Evolutionary conservation across 441 rosid species (phyloP), one percentile per base, ranked within the genome.

Genomic region (Biscutella laevigata): DNA sequence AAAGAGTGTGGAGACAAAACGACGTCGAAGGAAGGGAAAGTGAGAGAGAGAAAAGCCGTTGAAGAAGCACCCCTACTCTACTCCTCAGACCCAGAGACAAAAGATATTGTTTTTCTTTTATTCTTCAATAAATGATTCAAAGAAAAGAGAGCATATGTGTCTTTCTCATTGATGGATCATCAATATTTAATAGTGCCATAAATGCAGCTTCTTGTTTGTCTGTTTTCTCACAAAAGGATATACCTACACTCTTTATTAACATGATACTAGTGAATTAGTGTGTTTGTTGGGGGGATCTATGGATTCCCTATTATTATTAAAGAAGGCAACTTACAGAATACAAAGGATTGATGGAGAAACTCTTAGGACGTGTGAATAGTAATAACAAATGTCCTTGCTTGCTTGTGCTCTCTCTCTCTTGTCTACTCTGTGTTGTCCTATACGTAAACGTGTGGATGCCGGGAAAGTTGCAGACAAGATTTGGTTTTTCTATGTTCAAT

Each of bases 41-140:
- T n/a, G 20, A 49, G 46, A 64, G 53, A 24, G 69, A 42, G n/a
- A 65, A 65, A 65, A 65, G 70, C 64, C 70, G 70, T 65, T 51
- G 70, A 65, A 65, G 70, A 65, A 36, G 70, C 70, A 17, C 20
- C 1, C 20, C 20, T n/a, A 17, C 20, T 3, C 1, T 3, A 17
- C 20, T 3, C 20, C 20, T 17, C 68, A 3, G 43, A n/a, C 61
- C 59, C 59, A 57, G 54, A 58, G 70, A 65, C 70, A 65, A 65
- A 65, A 59, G 58, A 57, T 65, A 57, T 53, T 63, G 34, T 64
- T 29, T 14, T 35, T 12, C 24, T 37, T 37, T 14, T 5, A 32
- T 19, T 16, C 39, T 24, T 32, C 39, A 61, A 8, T 29, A 14
- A 45, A 45, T 25, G 9, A 34, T 4, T 5, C 0, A 16, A 9